Base-by-base conservation (phyloP, 306 rosid genomes). In the Cicer judaicum region DNA sequence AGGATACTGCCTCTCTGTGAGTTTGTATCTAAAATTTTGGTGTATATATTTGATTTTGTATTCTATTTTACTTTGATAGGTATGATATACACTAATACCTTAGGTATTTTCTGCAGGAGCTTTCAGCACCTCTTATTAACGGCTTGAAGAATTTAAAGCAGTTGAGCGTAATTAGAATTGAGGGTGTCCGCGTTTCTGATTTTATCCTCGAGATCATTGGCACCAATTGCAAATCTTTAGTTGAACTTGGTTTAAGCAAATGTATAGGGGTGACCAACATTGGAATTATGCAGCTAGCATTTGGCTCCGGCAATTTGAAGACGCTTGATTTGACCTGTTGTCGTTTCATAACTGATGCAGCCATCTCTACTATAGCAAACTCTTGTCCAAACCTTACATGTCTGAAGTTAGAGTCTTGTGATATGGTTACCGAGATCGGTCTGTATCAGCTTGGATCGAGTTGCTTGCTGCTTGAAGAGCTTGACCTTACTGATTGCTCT, bases 201-300 rank as follows among this genome's bases (percentile, higher is more conserved):
- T 63, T 54, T 55, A 78, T 75, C 65, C 83, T 86, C 60, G 75
- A 79, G 40, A 57, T 72, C 21, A 84, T 89, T 65, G 85, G 84
- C 64, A n/a, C 50, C 67, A 84, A 79, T 72, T 74, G 87, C 84
- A 83, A 84, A 79, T 82, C 83, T 64, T 71, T 89, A 77, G 79
- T 84, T 83, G 89, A 89, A 79, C 80, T 89, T 80, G 90, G 93
- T 83, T 83, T 89, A 83, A 89, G 86, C 84, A 89, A 89, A 84
- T 89, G 93, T 76, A 8, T 73, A 6, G 90, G 93, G 62, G 85
- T 86, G 70, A 86, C 89, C 64, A 73, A 89, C 81, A 75, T 24
- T 55, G 87, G 87, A 69, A 75, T 89, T 50, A 63, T 67, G 80
- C 89, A 64, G 65, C 82, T 89, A 68, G 81, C 81, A 55, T 76